A percentile compares a stretch with the other conserved stretches of the same genome.
Conservation (phyloP, 495 filamentous ascomycete species). For the Chaetomium tenue region DNA sequence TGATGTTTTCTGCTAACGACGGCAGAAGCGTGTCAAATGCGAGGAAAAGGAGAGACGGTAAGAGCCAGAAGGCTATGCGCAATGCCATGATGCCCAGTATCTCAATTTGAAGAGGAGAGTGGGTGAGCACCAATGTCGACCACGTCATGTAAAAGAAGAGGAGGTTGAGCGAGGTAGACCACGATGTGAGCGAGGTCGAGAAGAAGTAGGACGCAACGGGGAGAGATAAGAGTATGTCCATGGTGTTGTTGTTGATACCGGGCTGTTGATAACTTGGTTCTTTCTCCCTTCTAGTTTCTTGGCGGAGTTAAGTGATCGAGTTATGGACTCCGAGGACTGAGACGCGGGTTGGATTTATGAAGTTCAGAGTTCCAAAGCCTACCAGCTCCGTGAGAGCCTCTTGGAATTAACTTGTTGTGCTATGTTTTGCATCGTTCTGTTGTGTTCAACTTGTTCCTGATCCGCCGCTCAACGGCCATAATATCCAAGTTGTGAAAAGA, state of each 20-base stretch:
- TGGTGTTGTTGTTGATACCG: background rate
- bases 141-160: slow-evolving; percentile 91
- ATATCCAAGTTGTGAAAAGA: background rate
- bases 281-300: background rate
- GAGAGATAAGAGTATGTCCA: slow-evolving; percentile 67
- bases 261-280: background rate
- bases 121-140: slow-evolving; percentile 76
- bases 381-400: no score
- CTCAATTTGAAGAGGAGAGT: slow-evolving; percentile 73
- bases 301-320: background rate
- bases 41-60: slow-evolving; percentile 72
- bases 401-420: no score
- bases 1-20: slow-evolving; percentile 62
- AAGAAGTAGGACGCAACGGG: slow-evolving; percentile 68
- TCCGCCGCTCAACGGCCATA: background rate
- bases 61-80: slow-evolving; percentile 68
- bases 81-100: slow-evolving; percentile 63
- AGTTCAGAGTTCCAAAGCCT: no score
- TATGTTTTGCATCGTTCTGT: background rate
- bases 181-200: slow-evolving; percentile 53
- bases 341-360: no score
- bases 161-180: slow-evolving; percentile 76
- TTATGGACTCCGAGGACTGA: no score
- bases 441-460: background rate
- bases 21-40: slow-evolving; percentile 70